Evolutionary conservation across 208 protist genomes (phyloP).

Genomic region (Acanthamoeba triangularis): DNA sequence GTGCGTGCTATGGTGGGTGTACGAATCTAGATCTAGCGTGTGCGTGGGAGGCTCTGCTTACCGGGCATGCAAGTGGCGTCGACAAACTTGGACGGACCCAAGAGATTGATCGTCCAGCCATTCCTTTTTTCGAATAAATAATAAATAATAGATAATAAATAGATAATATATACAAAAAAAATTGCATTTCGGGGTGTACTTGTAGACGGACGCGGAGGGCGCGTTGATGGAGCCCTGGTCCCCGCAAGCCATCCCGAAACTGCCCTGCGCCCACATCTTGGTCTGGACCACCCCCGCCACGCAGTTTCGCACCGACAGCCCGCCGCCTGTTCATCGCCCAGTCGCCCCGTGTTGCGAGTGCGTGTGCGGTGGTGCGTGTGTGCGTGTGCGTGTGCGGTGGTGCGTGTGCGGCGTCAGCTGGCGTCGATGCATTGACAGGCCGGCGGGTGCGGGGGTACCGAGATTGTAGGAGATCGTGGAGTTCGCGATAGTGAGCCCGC

Average conservation of each 20-base stretch:
- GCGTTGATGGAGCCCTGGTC: not conserved
- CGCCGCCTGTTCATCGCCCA: not conserved
- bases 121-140: too few relatives aligned
- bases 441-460: too few relatives aligned
- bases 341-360: not conserved
- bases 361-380: not conserved
- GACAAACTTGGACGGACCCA: too few relatives aligned
- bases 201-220: not conserved
- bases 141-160: too few relatives aligned
- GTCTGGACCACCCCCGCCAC: not conserved
- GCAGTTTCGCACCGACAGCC: not conserved
- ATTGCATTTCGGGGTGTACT: not conserved
- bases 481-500: not conserved
- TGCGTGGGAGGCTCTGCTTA: too few relatives aligned
- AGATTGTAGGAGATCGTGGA: not conserved
- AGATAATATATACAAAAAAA: too few relatives aligned
- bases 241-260: not conserved
- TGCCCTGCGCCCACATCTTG: not conserved
- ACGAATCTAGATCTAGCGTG: too few relatives aligned
- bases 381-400: too few relatives aligned
- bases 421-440: too few relatives aligned
- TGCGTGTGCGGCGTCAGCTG: not conserved
- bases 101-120: too few relatives aligned
- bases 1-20: too few relatives aligned
- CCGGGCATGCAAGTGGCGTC: too few relatives aligned